A percentile compares a stretch with the other conserved stretches of the same genome.
Evolutionary conservation across 2,329 filamentous ascomycete genomes (phyloP).

Genomic region (Alternaria atra): DNA sequence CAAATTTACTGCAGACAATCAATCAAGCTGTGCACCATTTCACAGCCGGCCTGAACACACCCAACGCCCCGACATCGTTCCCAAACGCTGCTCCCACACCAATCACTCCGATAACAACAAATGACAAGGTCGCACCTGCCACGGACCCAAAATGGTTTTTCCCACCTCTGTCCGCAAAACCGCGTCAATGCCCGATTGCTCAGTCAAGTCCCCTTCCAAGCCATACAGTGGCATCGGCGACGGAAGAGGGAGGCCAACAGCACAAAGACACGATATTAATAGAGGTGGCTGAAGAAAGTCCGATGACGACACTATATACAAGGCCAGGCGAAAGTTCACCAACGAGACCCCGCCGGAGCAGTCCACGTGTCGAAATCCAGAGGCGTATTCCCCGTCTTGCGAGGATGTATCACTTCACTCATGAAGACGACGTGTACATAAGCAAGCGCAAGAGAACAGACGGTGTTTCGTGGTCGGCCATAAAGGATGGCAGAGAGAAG

Average conservation of each 20-base stretch:
- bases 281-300: neutral
- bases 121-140: conserved; percentile 30
- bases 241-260: neutral
- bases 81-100: conserved; percentile 9
- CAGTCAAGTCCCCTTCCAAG: conserved; percentile 24
- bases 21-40: conserved; percentile 37
- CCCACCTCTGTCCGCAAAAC: conserved; percentile 28
- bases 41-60: conserved; percentile 25
- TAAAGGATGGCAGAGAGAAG: conserved; percentile 28
- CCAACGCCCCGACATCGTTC: conserved; percentile 12
- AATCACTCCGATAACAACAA: conserved; percentile 11
- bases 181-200: neutral
- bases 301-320: neutral
- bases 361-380: conserved; percentile 26
- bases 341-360: conserved; percentile 14
- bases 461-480: conserved; percentile 36
- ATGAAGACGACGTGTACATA: conserved; percentile 49
- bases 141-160: conserved; percentile 42
- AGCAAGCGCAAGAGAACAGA: conserved; percentile 40
- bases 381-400: neutral
- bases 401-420: conserved; percentile 36
- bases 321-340: neutral
- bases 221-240: neutral
- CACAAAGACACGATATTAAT: neutral
- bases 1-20: conserved; percentile 34